phyloP scores from a whole-genome alignment of 208 protist genomes.

The Phytomonas francai region DNA sequence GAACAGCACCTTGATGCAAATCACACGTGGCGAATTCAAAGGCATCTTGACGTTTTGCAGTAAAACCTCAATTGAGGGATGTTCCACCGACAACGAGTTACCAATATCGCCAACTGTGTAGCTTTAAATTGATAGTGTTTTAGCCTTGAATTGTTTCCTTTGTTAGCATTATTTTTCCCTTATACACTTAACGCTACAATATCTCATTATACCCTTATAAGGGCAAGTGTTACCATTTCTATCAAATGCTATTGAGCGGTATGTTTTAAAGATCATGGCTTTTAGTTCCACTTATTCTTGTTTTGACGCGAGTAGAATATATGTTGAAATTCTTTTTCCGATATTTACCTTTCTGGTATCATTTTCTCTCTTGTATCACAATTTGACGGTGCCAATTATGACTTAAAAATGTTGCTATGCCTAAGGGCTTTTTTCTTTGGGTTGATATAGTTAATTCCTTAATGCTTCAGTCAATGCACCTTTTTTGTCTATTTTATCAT shows the following conservation, averaged over 20 bases:
- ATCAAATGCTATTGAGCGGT: background rate
- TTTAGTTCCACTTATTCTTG: background rate
- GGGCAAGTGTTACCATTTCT: background rate
- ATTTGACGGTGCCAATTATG: background rate
- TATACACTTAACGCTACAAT: background rate
- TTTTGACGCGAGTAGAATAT: background rate
- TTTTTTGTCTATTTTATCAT: background rate
- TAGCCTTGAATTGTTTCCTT: background rate
- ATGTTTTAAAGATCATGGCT: background rate
- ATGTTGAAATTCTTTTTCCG: background rate
- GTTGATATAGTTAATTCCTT: background rate
- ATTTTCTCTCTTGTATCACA: background rate
- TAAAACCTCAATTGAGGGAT: constrained; percentile 14
- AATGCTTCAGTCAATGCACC: background rate
- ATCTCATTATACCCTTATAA: background rate
- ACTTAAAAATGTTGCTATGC: background rate
- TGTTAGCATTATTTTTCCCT: background rate
- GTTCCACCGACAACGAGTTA: background rate
- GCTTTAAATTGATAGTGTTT: background rate
- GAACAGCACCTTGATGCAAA: constrained; percentile 77
- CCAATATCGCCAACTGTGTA: background rate
- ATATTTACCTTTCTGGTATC: background rate
- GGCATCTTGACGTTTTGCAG: constrained; percentile 46
- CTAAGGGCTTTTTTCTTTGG: background rate
- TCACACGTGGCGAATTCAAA: constrained; percentile 53